Conservation (phyloP, 164 flowering plant genomes). For the Sedum album region DNA sequence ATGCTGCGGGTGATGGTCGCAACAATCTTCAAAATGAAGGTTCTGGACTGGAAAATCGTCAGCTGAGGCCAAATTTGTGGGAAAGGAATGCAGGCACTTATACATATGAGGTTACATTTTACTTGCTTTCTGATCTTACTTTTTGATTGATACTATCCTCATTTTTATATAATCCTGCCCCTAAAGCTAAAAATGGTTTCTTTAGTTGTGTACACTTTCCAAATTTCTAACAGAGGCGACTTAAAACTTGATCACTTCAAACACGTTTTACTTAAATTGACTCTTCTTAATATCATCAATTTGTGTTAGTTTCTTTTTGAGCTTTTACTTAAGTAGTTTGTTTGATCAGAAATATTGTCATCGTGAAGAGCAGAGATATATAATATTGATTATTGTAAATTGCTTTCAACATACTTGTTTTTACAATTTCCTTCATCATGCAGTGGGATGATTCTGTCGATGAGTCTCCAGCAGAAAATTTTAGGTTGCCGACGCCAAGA, state of each 20-base stretch:
- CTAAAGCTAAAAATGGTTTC: neutral
- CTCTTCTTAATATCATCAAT: too few species aligned
- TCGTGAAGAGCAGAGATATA: neutral
- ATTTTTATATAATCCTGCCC: neutral
- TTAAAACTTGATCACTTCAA: too few species aligned
- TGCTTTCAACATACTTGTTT: neutral
- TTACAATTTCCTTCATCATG: slow-evolving; percentile 7
- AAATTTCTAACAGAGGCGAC: too few species aligned
- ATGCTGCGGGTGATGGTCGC: neutral
- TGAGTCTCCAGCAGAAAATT: slow-evolving; percentile 19
- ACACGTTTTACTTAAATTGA: too few species aligned
- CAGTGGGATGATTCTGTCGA: slow-evolving; percentile 57
- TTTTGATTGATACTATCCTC: neutral
- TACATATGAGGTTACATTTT: slow-evolving; percentile 38
- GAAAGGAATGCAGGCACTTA: slow-evolving; percentile 42
- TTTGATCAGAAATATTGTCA: neutral
- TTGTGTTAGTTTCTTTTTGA: too few species aligned
- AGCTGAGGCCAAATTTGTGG: slow-evolving; percentile 35
- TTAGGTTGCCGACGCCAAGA: slow-evolving; percentile 31
- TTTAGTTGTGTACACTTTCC: neutral
- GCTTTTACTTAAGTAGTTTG: too few species aligned
- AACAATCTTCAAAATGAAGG: slow-evolving; percentile 8
- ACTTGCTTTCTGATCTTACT: neutral
- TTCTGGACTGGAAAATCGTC: too few species aligned
- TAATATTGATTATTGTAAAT: neutral